Conservation (phyloP, 768 basidiomycete genomes). For the Tulasnella sp. region DNA sequence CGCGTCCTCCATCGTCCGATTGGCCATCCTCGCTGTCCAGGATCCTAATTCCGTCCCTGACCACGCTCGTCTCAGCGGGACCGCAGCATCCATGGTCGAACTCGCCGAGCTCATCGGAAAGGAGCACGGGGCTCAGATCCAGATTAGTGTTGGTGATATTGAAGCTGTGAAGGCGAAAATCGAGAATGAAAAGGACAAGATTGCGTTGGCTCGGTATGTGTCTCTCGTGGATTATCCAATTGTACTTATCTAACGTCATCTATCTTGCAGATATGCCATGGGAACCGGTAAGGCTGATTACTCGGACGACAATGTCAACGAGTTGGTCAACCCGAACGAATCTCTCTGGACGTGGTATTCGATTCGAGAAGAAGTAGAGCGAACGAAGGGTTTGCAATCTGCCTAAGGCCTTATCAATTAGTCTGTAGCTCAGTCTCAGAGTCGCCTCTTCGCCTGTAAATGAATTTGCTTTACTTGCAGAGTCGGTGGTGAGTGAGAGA, state of each 20-base stretch:
- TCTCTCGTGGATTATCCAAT: not conserved
- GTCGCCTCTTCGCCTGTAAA: not conserved
- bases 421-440: not conserved
- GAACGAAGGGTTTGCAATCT: not conserved
- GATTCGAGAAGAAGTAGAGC: not conserved
- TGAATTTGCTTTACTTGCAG: not conserved
- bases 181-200: not conserved
- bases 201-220: not conserved
- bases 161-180: not conserved
- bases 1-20: not conserved
- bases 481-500: too few relatives aligned
- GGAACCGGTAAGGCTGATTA: not conserved
- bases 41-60: constrained; percentile 6
- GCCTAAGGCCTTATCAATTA: not conserved
- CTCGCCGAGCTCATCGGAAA: not conserved
- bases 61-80: constrained; percentile 1
- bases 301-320: not conserved
- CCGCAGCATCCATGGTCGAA: not conserved
- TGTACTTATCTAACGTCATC: not conserved
- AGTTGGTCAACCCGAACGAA: not conserved
- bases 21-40: not conserved
- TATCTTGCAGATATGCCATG: not conserved
- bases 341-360: not conserved
- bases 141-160: not conserved
- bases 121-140: not conserved